phyloP scores from a whole-genome alignment of 352 stramenopile species.

The Peronospora destructor region DNA sequence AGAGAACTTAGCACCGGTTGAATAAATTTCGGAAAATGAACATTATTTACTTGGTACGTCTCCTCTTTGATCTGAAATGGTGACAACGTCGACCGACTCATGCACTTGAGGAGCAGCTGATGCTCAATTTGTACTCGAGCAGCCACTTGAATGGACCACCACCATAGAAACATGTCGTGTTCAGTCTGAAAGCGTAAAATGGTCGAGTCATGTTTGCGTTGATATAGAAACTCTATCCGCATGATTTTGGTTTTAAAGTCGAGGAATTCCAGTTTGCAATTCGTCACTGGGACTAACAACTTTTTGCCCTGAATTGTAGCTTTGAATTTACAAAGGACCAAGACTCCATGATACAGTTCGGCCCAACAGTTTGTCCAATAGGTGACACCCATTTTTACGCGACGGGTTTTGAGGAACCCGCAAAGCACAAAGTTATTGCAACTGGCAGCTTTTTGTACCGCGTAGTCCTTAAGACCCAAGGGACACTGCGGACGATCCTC shows the following conservation, averaged over 20 bases:
- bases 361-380: slow-evolving; percentile 53
- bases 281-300: slow-evolving; percentile 42
- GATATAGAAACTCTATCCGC: slow-evolving; percentile 55
- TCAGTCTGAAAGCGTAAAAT: slow-evolving; percentile 46
- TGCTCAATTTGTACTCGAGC: slow-evolving; percentile 39
- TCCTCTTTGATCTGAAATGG: slow-evolving; percentile 49
- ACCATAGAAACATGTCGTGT: slow-evolving; percentile 68
- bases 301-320: slow-evolving; percentile 55
- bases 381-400: slow-evolving; percentile 37
- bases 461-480: slow-evolving; percentile 33
- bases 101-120: slow-evolving; percentile 41
- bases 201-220: slow-evolving; percentile 36
- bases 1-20: slow-evolving; percentile 15
- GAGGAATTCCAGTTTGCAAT: slow-evolving; percentile 40
- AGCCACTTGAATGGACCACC: slow-evolving; percentile 64
- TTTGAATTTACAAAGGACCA: slow-evolving; percentile 52
- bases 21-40: slow-evolving; percentile 46
- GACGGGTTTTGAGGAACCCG: slow-evolving; percentile 39
- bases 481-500: slow-evolving; percentile 36
- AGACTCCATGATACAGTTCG: slow-evolving; percentile 61
- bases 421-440: slow-evolving; percentile 48
- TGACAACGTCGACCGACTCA: slow-evolving; percentile 36
- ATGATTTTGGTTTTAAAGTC: slow-evolving; percentile 46
- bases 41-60: slow-evolving; percentile 48
- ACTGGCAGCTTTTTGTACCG: slow-evolving; percentile 41